Percentiles rank a stretch among this genome's conserved stretches.
phyloP scores from a whole-genome alignment of 2,329 filamentous ascomycete genomes.

The Neopestalotiopsis clavispora region DNA sequence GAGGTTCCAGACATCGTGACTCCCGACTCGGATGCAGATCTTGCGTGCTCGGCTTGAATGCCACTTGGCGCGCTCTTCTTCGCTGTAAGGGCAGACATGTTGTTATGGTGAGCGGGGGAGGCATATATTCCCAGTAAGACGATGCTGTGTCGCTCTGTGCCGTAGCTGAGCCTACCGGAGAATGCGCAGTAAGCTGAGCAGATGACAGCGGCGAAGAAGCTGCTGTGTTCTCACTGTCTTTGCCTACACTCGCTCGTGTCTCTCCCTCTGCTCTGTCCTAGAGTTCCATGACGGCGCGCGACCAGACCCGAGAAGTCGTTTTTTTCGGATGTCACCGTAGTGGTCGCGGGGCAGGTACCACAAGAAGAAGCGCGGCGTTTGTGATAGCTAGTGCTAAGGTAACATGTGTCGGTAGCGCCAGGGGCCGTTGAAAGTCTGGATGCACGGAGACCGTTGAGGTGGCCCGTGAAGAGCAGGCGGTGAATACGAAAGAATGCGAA shows the following conservation, averaged over 20 bases:
- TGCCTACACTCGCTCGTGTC: background rate
- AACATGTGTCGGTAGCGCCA: background rate
- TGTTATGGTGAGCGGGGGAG: background rate
- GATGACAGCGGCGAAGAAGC: background rate
- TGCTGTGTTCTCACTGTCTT: background rate
- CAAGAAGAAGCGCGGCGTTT: background rate
- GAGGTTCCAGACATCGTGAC: background rate
- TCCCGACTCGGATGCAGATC: background rate
- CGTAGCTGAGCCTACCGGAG: background rate
- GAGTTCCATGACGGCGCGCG: background rate
- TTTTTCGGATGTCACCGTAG: background rate
- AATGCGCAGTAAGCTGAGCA: background rate
- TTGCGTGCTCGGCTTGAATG: background rate
- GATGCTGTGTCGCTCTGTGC: background rate
- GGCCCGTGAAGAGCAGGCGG: background rate
- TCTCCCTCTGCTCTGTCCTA: background rate
- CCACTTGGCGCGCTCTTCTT: background rate
- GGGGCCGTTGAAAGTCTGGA: background rate
- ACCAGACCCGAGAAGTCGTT: background rate
- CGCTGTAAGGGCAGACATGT: background rate
- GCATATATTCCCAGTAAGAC: constrained; percentile 1
- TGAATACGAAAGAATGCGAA: constrained; percentile 2
- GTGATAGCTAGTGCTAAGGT: background rate
- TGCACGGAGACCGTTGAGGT: background rate
- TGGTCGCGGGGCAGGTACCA: background rate